These are phyloP conservation scores for Suillus ampliporus DNA, from an alignment of 768 basidiomycete species.

Conservation along the genomic window DNA sequence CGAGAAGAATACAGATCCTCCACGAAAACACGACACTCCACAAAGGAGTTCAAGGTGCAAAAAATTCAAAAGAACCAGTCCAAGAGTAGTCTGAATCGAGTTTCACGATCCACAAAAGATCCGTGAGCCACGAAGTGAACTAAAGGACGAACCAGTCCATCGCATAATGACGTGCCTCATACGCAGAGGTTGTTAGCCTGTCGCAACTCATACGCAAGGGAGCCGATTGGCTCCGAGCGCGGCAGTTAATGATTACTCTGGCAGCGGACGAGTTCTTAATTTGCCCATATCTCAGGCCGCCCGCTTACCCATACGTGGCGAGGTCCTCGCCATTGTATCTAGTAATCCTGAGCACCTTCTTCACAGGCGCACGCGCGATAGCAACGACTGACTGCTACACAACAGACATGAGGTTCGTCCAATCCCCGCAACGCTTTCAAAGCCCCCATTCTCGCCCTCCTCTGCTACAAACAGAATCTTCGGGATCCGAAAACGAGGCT, in stretches of 20 bases:
- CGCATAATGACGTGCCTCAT: conserved; percentile 25
- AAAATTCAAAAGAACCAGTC: no score
- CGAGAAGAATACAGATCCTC: no score
- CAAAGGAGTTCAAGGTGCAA: no score
- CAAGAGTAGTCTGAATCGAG: no score
- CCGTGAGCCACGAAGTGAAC: conserved; percentile 71
- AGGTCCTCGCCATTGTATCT: no score
- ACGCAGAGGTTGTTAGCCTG: conserved; percentile 13
- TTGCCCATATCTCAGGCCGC: no score
- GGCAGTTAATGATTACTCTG: conserved; percentile 4
- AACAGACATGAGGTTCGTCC: conserved; percentile 40
- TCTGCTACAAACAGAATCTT: conserved; percentile 47
- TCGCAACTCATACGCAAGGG: not conserved
- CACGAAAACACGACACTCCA: no score
- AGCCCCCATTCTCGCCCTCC: conserved; percentile 36
- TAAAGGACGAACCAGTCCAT: conserved; percentile 50
- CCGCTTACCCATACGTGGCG: no score
- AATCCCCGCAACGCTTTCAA: conserved; percentile 63
- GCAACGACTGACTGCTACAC: conserved; percentile 2
- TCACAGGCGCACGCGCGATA: conserved; percentile 5
- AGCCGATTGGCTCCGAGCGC: conserved; percentile 15
- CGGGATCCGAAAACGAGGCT: conserved; percentile 35
- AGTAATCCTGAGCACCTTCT: conserved; percentile 8
- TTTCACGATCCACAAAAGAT: conserved; percentile 5
- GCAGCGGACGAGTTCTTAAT: no score